Conservation (phyloP, 305 asterid genomes). For the Rubia tinctorum region DNA sequence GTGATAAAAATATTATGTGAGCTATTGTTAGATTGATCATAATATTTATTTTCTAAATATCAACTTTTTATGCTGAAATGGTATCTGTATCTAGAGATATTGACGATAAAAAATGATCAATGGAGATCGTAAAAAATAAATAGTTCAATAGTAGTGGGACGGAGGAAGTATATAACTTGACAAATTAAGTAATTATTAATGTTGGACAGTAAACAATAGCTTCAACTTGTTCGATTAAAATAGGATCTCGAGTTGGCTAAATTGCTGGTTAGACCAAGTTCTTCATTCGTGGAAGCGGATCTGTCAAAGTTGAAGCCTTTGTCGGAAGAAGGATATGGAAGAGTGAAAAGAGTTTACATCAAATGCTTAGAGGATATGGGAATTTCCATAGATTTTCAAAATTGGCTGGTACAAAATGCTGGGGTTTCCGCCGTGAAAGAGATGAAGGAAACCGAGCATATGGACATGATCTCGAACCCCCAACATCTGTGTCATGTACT, state of each 20-base stretch:
- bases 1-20: too few species aligned
- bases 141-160: too few species aligned
- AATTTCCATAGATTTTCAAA: constrained; percentile 36
- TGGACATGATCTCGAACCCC: constrained; percentile 57
- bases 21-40: too few species aligned
- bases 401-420: constrained; percentile 32
- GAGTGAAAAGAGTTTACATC: constrained; percentile 37
- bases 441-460: constrained; percentile 46
- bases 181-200: too few species aligned
- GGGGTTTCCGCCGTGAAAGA: constrained; percentile 41
- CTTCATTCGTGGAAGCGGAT: constrained; percentile 31
- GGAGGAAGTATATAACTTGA: too few species aligned
- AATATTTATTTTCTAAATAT: too few species aligned
- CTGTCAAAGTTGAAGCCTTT: constrained; percentile 32
- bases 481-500: constrained; percentile 31
- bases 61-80: too few species aligned
- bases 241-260: constrained; percentile 53
- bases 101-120: too few species aligned
- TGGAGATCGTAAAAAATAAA: too few species aligned
- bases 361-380: constrained; percentile 33
- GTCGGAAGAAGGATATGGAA: constrained; percentile 41
- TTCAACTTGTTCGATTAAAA: neutral
- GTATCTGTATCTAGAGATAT: too few species aligned
- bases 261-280: constrained; percentile 39
- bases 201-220: too few species aligned